Base-by-base conservation (phyloP, 2,329 filamentous ascomycete species). In the Calonectria honghensis region DNA sequence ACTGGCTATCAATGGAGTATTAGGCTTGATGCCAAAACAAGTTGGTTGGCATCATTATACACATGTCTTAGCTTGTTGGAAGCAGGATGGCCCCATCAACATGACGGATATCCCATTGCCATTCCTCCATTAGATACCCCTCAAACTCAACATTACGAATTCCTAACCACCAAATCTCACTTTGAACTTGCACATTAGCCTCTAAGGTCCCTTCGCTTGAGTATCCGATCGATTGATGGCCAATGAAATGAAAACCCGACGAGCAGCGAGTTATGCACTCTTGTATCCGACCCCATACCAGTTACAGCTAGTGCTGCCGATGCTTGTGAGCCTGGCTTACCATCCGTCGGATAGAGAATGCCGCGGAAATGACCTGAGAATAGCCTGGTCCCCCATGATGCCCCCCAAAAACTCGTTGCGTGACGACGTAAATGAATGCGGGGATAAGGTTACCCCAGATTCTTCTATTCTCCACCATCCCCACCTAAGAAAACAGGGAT, bases 371-470 rank as follows among this genome's bases (percentile, higher is more conserved):
- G 32, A 35, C n/a, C 57, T 59, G 54, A 37, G 57, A 27, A 61
- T 61, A 7, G 57, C 35, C 57, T 61, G 24, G 57, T 61, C 54
- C 37, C 37, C 29, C 29, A 27, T 54, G 7, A 20, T 6, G 16
- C n/a, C 35, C 35, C 57, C 57, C 35, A 61, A 1, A 61, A 61
- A 6, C 14, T 41, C 3, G n/a, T 41, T 35, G 57, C 41, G 6
- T 41, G 57, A 61, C 35, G n/a, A 41, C 57, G 57, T 2, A 10
- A 41, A 35, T 9, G n/a, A 61, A 61, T 61, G 57, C 57, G 57
- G 57, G 57, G 57, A 61, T 61, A 61, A 61, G 57, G 57, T 61
- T 61, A 61, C 57, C 57, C 57, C 57, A 61, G 57, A 61, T 61
- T 61, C 32, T 41, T 24, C 29, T 24, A 1, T 24, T 61, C 57